Conservation (phyloP, 129 eudicot genomes). For the Artemisia tridentata region DNA sequence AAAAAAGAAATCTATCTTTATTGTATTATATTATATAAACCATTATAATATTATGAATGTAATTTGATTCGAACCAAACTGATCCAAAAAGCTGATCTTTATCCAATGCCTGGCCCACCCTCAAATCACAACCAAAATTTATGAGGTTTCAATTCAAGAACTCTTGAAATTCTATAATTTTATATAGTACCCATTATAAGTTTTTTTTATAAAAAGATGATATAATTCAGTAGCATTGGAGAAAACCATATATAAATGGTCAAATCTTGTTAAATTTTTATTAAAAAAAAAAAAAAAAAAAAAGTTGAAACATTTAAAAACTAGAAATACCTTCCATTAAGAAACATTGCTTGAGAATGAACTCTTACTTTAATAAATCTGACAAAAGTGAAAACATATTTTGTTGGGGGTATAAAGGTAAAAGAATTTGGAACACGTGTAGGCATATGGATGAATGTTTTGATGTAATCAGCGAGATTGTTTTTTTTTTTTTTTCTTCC, state of each 20-base stretch:
- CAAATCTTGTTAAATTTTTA: conserved; percentile 1
- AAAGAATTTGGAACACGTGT: conserved; percentile 38
- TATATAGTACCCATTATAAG: conserved; percentile 3
- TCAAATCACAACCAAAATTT: conserved; percentile 9
- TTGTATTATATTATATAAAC: neutral
- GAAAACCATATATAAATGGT: neutral
- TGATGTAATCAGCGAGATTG: conserved; percentile 31
- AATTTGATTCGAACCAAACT: conserved; percentile 29
- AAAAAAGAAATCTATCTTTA: conserved; percentile 14
- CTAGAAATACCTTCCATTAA: conserved; percentile 28
- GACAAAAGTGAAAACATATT: conserved; percentile 27
- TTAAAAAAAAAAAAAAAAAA: neutral
- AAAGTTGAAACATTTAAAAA: conserved; percentile 1
- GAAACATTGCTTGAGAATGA: conserved; percentile 28
- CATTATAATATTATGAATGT: conserved; percentile 18
- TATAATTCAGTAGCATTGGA: too few relatives aligned
- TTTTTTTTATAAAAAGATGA: too few relatives aligned
- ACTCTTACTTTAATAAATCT: conserved; percentile 21
- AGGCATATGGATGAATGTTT: conserved; percentile 24
- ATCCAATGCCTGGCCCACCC: conserved; percentile 53
- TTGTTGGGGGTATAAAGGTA: conserved; percentile 21
- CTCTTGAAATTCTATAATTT: conserved; percentile 10
- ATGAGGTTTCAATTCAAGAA: conserved; percentile 19
- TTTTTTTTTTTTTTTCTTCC: neutral
- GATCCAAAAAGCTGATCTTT: conserved; percentile 39